Evolutionary conservation across 208 protist species (phyloP).

Genomic region (Vickermania ingenoplastis): DNA sequence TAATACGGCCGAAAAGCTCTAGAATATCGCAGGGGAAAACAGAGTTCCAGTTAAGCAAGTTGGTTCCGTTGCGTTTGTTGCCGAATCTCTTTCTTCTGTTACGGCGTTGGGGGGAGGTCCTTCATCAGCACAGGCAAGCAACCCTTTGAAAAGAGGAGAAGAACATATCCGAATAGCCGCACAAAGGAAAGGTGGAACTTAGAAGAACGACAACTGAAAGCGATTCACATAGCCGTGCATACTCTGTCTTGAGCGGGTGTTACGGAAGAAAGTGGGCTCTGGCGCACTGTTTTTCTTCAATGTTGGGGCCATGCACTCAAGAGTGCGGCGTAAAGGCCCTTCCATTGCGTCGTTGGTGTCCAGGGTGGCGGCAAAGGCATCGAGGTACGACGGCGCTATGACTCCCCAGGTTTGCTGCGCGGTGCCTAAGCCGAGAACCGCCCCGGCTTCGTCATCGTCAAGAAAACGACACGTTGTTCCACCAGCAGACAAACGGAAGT

Average conservation of each 20-base stretch:
- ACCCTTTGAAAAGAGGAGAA: no score
- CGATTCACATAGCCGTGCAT: constrained; percentile 75
- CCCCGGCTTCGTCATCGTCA: constrained; percentile 36
- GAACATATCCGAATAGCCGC: no score
- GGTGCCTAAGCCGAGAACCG: background rate
- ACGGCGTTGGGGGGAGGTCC: no score
- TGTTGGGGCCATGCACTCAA: constrained; percentile 47
- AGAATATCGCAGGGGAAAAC: no score
- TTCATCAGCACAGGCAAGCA: no score
- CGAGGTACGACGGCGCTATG: constrained; percentile 47
- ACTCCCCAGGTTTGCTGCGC: constrained; percentile 35
- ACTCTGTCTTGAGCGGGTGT: constrained; percentile 55
- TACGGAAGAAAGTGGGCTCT: constrained; percentile 24
- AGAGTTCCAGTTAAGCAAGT: no score
- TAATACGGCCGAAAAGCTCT: no score
- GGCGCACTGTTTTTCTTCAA: constrained; percentile 15
- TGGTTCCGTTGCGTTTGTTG: no score
- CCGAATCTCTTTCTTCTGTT: no score
- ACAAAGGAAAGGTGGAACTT: no score
- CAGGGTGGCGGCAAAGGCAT: constrained; percentile 41
- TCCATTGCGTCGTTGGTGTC: constrained; percentile 62
- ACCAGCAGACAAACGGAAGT: constrained; percentile 1
- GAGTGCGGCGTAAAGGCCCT: constrained; percentile 28
- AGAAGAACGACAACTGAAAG: constrained; percentile 20
- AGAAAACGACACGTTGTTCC: constrained; percentile 12